phyloP scores from a whole-genome alignment of 345 rosid genomes.

The Turnera subulata region DNA sequence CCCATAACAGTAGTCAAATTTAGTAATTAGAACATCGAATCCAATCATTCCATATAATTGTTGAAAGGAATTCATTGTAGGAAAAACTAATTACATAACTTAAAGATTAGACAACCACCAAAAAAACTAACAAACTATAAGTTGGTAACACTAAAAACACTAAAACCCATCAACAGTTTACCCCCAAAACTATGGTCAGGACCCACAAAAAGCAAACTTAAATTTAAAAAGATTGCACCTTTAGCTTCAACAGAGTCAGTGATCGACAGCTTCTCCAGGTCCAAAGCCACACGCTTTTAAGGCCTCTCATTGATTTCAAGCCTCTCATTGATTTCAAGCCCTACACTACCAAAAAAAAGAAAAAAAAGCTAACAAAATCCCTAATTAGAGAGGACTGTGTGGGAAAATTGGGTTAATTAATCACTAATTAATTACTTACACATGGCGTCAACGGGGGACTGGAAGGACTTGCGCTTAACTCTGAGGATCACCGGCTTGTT shows the following conservation, averaged over 20 bases:
- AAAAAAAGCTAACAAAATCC: too few species aligned
- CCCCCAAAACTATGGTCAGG: neutral
- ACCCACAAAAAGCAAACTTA: neutral
- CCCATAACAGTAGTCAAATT: too few species aligned
- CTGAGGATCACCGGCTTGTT: conserved; percentile 25
- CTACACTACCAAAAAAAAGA: conserved; percentile 18
- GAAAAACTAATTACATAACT: too few species aligned
- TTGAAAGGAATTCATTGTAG: too few species aligned
- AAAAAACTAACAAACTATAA: conserved; percentile 16
- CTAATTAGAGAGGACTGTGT: neutral
- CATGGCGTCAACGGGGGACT: conserved; percentile 22
- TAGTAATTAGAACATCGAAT: too few species aligned
- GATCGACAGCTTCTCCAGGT: conserved; percentile 53
- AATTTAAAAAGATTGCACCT: too few species aligned
- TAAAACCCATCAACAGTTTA: too few species aligned
- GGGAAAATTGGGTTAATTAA: too few species aligned
- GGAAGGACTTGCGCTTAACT: conserved; percentile 28
- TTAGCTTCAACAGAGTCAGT: conserved; percentile 25
- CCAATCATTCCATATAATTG: too few species aligned
- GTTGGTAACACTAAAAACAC: too few species aligned
- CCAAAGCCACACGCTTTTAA: conserved; percentile 47
- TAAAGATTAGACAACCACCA: too few species aligned
- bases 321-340: too few species aligned
- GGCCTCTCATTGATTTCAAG: conserved; percentile 83
- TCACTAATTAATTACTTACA: conserved; percentile 4